A percentile compares a stretch with the other conserved stretches of the same genome.
These are phyloP conservation scores for Chloranthus sessilifolius DNA, from an alignment of 164 flowering plant species.

Conservation along the genomic window DNA sequence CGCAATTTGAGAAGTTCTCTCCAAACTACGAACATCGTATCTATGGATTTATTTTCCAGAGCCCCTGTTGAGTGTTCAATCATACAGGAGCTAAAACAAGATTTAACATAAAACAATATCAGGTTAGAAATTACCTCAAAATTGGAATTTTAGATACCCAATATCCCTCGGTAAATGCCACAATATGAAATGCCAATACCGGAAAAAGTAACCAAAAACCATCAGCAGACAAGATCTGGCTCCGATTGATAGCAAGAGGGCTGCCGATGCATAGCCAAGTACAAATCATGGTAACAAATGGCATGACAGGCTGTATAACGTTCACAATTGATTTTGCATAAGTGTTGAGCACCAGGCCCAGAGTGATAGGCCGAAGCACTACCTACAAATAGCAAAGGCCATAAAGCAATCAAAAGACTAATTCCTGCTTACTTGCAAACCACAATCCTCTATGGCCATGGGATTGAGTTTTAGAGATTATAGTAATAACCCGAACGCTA, in stretches of 20 bases:
- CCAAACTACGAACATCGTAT: too few species aligned
- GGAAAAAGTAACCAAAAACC: constrained; percentile 75
- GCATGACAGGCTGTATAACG: constrained; percentile 77
- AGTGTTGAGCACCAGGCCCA: constrained; percentile 79
- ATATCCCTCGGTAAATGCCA: constrained; percentile 68
- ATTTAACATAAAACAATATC: too few species aligned
- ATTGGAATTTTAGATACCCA: constrained; percentile 74
- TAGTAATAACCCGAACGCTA: too few species aligned
- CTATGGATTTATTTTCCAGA: too few species aligned
- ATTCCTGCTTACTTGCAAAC: background rate
- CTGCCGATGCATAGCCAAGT: constrained; percentile 94
- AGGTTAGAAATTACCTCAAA: constrained; percentile 62
- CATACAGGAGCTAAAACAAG: too few species aligned
- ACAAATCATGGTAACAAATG: constrained; percentile 89
- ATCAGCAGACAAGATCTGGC: constrained; percentile 64
- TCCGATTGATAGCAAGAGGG: constrained; percentile 84
- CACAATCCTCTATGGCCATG: background rate
- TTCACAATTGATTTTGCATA: constrained; percentile 81
- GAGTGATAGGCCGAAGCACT: constrained; percentile 72
- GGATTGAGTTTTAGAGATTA: too few species aligned
- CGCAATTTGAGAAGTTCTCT: too few species aligned
- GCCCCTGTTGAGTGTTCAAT: too few species aligned
- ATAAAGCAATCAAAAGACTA: constrained; percentile 1
- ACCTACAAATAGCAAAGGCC: constrained; percentile 43
- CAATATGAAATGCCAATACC: constrained; percentile 67